A percentile compares a stretch with the other conserved stretches of the same genome.
Conservation (phyloP, 164 flowering plant genomes). For the Stephania japonica region DNA sequence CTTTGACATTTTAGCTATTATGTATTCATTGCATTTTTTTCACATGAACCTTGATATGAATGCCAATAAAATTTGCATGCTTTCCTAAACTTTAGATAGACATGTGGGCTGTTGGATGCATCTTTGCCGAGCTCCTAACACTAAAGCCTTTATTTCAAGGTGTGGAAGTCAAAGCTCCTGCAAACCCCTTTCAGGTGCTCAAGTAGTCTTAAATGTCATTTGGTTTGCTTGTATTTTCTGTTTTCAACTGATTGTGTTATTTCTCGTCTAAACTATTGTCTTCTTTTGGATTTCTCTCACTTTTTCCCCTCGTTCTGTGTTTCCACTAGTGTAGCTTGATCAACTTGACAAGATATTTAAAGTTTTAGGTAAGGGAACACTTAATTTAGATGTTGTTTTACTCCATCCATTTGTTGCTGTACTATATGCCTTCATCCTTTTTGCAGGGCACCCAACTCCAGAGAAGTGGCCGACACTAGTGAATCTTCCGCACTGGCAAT, state of each 20-base stretch:
- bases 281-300: not conserved
- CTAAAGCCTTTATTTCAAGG: conserved; percentile 99
- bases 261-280: not conserved
- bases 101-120: conserved; percentile 99
- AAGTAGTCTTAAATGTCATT: conserved; percentile 6
- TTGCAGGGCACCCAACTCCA: conserved; percentile 83
- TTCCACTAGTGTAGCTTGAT: conserved; percentile 61
- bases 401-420: conserved; percentile 4
- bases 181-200: conserved; percentile 85
- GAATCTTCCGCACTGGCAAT: conserved; percentile 87
- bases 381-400: not conserved
- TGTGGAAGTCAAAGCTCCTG: conserved; percentile 80
- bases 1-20: not conserved
- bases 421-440: conserved; percentile 4
- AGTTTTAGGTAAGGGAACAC: conserved; percentile 60
- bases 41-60: not conserved
- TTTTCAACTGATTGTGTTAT: not conserved
- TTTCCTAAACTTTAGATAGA: conserved; percentile 33
- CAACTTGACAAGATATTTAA: conserved; percentile 98
- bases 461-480: conserved; percentile 96
- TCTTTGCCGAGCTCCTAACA: conserved; percentile 94
- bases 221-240: not conserved
- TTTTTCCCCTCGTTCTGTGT: conserved; percentile 12
- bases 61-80: not conserved
- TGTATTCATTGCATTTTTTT: not conserved